phyloP scores from a whole-genome alignment of 352 stramenopile genomes.

The Phytophthora chlamydospora region DNA sequence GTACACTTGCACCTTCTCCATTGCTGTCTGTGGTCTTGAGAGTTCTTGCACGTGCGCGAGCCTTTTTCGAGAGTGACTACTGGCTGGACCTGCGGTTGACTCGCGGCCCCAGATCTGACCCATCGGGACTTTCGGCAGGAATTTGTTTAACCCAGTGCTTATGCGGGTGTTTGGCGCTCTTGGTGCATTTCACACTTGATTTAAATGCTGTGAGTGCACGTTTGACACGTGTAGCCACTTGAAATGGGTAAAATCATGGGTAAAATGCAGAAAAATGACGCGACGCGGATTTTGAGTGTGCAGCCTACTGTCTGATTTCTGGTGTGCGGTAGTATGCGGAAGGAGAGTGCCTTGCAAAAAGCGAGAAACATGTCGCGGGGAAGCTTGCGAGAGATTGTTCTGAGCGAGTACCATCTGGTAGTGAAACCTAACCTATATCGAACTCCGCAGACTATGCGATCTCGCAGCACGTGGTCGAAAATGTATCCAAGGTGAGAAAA shows the following conservation, averaged over 20 bases:
- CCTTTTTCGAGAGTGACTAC: slow-evolving; percentile 27
- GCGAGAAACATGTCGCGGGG: neutral
- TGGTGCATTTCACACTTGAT: too few species aligned
- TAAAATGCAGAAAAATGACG: slow-evolving; percentile 16
- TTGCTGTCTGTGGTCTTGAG: slow-evolving; percentile 22
- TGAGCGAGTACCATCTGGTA: neutral
- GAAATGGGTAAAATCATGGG: slow-evolving; percentile 8
- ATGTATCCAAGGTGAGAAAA: neutral
- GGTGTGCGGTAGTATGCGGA: slow-evolving; percentile 8
- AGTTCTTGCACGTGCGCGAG: slow-evolving; percentile 5
- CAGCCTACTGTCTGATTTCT: slow-evolving; percentile 4
- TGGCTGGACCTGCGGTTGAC: slow-evolving; percentile 17
- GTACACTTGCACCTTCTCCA: slow-evolving; percentile 86
- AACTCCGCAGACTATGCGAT: slow-evolving; percentile 5
- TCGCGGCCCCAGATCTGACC: neutral
- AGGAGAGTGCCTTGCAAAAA: neutral
- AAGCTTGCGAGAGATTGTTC: slow-evolving; percentile 2
- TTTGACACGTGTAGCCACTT: neutral
- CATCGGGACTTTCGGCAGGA: neutral
- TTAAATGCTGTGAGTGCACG: too few species aligned
- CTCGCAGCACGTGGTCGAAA: neutral
- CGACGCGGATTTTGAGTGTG: neutral
- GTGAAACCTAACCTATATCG: slow-evolving; percentile 1
- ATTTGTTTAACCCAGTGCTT: too few species aligned
- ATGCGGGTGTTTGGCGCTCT: neutral